phyloP scores from a whole-genome alignment of 768 basidiomycete genomes.

The Gelatoporia subvermispora region DNA sequence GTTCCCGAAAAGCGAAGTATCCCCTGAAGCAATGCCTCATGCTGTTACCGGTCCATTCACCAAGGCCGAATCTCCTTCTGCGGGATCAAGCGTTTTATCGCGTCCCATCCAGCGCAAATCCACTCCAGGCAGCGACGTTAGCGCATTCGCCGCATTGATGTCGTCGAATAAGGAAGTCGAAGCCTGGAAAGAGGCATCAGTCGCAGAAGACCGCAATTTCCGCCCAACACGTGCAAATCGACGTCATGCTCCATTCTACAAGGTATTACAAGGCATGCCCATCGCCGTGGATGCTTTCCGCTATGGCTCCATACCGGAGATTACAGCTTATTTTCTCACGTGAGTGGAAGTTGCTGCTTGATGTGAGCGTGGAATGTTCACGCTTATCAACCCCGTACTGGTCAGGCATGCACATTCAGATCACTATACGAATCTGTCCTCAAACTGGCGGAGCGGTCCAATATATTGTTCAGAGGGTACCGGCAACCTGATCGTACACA shows the following conservation, averaged over 20 bases:
- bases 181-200: constrained; percentile 78
- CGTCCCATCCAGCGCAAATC: constrained; percentile 13
- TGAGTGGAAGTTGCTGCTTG: constrained; percentile 22
- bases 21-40: neutral
- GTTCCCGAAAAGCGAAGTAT: constrained; percentile 1
- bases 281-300: constrained; percentile 97
- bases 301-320: constrained; percentile 85
- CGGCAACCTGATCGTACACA: constrained; percentile 86
- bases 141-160: constrained; percentile 83
- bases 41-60: neutral
- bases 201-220: constrained; percentile 43
- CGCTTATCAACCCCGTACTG: neutral
- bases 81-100: constrained; percentile 11
- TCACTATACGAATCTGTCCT: constrained; percentile 89
- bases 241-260: constrained; percentile 90
- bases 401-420: constrained; percentile 93
- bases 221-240: constrained; percentile 46
- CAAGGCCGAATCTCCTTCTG: too few species aligned
- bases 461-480: constrained; percentile 97
- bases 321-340: constrained; percentile 92
- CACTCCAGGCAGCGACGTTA: constrained; percentile 8
- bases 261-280: constrained; percentile 93
- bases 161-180: constrained; percentile 75
- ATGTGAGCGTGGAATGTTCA: too few species aligned
- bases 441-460: constrained; percentile 84